Conservation (phyloP, 129 eudicot species). For the Deinandra increscens region DNA sequence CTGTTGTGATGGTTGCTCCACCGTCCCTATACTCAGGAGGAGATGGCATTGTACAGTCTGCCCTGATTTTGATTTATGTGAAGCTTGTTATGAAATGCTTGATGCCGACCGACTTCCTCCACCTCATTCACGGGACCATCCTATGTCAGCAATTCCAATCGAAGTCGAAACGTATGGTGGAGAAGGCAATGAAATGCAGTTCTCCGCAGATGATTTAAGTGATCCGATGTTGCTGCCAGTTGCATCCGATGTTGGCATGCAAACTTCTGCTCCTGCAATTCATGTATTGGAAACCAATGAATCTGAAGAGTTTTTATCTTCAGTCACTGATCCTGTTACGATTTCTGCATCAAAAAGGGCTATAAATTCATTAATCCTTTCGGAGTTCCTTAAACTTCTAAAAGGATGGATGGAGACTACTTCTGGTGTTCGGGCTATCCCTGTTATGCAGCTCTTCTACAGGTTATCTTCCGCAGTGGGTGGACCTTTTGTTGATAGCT, state of each 20-base stretch:
- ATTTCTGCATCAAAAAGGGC: slow-evolving; percentile 99
- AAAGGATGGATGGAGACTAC: slow-evolving; percentile 95
- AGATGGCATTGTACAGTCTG: slow-evolving; percentile 99
- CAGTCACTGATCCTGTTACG: slow-evolving; percentile 73
- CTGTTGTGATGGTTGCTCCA: slow-evolving; percentile 99
- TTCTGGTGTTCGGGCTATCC: slow-evolving; percentile 84
- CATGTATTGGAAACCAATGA: slow-evolving; percentile 74
- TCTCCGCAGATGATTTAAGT: slow-evolving; percentile 61
- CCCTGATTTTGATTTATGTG: slow-evolving; percentile 98
- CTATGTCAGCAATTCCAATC: slow-evolving; percentile 94
- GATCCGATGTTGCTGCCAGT: slow-evolving; percentile 64
- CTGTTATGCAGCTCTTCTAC: slow-evolving; percentile 92
- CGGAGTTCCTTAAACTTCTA: slow-evolving; percentile 80
- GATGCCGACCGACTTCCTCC: slow-evolving; percentile 95
- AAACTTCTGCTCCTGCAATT: slow-evolving; percentile 63
- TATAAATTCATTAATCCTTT: slow-evolving; percentile 79
- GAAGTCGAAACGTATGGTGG: slow-evolving; percentile 79
- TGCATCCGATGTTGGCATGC: slow-evolving; percentile 53
- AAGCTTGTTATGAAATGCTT: slow-evolving; percentile 91
- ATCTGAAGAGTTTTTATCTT: slow-evolving; percentile 63
- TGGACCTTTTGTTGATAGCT: slow-evolving; percentile 87
- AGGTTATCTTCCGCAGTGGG: slow-evolving; percentile 94
- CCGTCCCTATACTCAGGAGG: slow-evolving; percentile 90
- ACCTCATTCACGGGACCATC: slow-evolving; percentile 97
- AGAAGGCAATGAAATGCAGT: slow-evolving; percentile 86